Evolutionary conservation across 2,329 filamentous ascomycete species (phyloP), one percentile per base, ranked within the genome.

Genomic region (Colletotrichum sp.): DNA sequence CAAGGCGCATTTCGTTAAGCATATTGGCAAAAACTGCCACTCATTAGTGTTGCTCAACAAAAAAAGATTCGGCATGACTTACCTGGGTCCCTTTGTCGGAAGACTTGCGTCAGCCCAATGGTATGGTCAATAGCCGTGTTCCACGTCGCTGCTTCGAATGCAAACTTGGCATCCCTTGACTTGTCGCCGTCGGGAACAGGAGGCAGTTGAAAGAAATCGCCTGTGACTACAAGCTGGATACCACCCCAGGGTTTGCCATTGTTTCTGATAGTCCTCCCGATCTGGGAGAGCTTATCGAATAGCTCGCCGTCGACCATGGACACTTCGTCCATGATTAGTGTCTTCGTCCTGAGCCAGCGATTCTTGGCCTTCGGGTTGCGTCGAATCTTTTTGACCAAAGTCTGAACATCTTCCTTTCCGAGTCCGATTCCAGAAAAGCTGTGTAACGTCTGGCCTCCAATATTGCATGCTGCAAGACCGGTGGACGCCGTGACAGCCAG

Each of bases 261-360:
- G 82, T 98, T 98, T 70, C 96, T 92, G 77, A 99, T 92, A 5
- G 89, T 92, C 72, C 96, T 92, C 16, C 96, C 96, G 79, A 99
- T 94, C 76, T 94, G 92, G 77, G 98, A 96, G 21, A 99, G 90
- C 84, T 99, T 99, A 87, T 99, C 97, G 79, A 99, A 99, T 0
- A 99, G 89, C 39, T 98, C 96, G 2, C 95, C 97, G 80, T 99
- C 97, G 6, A 99, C 96, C 98, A 99, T 99, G 15, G 97, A 99
- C 5, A 99, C 93, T 83, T 99, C 97, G 84, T 99, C 97, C 80
- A 99, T 92, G 79, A 99, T 90, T 28, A 99, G 90, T 15, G 95
- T 92, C 81, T 96, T 98, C 1, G 96, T 98, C 72, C 93, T 92
- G 78, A 98, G 86, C 98, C 98, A 99, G 55, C 96, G 92, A 78